A percentile compares a stretch with the other conserved stretches of the same genome.
These are phyloP conservation scores for Miscanthus lutarioriparius DNA, from an alignment of 176 grass and related monocot species.

Conservation along the genomic window DNA sequence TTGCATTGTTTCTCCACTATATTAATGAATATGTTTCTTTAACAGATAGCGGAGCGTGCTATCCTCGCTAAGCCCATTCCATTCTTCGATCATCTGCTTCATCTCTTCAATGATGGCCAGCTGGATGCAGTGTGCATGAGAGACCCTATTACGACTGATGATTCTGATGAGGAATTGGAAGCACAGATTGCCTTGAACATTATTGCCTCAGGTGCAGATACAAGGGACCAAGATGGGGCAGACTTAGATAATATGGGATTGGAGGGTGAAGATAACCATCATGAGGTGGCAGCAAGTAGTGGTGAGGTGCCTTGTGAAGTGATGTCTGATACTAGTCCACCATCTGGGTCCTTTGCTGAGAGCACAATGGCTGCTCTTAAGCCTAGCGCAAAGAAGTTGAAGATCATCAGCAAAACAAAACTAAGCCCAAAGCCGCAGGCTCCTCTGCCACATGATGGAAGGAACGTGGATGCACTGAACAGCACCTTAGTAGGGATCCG, in stretches of 20 bases:
- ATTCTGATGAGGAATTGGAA: slow-evolving; percentile 45
- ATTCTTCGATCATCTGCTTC: slow-evolving; percentile 48
- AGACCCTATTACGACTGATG: slow-evolving; percentile 7
- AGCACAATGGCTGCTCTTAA: slow-evolving; percentile 53
- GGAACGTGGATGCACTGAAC: slow-evolving; percentile 10
- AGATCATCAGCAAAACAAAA: slow-evolving; percentile 44
- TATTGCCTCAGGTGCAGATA: slow-evolving; percentile 28
- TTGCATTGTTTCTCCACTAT: neutral
- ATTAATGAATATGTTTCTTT: slow-evolving; percentile 38
- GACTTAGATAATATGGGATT: slow-evolving; percentile 20
- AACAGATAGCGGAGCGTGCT: slow-evolving; percentile 45
- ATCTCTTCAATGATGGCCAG: slow-evolving; percentile 39
- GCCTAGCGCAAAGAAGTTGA: slow-evolving; percentile 40
- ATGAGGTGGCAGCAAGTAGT: slow-evolving; percentile 44
- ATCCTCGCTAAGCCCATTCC: slow-evolving; percentile 53
- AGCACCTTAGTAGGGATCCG: slow-evolving; percentile 17
- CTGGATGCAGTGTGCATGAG: slow-evolving; percentile 41
- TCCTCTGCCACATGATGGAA: neutral
- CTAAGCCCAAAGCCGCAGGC: slow-evolving; percentile 14
- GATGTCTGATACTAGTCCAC: slow-evolving; percentile 43
- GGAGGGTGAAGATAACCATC: slow-evolving; percentile 33
- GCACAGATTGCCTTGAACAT: slow-evolving; percentile 31
- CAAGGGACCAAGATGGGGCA: slow-evolving; percentile 11
- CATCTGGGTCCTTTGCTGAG: slow-evolving; percentile 47
- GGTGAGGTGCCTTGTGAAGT: slow-evolving; percentile 42